Conservation (phyloP, 306 rosid species). For the Malus sylvestris region DNA sequence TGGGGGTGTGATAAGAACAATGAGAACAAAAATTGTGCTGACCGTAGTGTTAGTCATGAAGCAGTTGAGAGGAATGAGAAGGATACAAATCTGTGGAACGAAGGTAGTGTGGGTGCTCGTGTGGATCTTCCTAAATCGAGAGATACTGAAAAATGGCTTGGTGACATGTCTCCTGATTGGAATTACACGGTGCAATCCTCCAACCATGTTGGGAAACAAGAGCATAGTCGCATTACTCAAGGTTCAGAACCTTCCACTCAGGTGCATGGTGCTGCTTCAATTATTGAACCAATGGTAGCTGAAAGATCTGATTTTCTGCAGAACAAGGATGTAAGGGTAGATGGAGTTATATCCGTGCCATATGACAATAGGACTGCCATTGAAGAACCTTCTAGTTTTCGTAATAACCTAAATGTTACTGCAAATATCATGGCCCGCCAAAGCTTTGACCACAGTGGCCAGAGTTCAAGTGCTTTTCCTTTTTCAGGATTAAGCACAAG, state of each 20-base stretch:
- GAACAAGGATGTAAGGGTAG: conserved; percentile 28
- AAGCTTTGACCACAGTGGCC: conserved; percentile 39
- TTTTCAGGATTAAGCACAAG: conserved; percentile 26
- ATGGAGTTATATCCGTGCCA: conserved; percentile 26
- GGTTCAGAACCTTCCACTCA: conserved; percentile 30
- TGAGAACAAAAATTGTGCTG: conserved; percentile 36
- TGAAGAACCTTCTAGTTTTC: conserved; percentile 27
- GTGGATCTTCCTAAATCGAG: conserved; percentile 32
- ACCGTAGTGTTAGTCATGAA: conserved; percentile 23
- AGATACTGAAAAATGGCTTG: conserved; percentile 65
- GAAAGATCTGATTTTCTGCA: conserved; percentile 27
- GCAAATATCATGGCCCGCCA: conserved; percentile 31
- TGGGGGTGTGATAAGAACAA: conserved; percentile 34
- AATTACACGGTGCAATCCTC: conserved; percentile 52
- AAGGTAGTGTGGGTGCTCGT: conserved; percentile 37
- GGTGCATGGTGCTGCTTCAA: conserved; percentile 32
- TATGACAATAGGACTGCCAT: conserved; percentile 28
- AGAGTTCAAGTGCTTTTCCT: conserved; percentile 32
- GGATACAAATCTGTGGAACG: conserved; percentile 42
- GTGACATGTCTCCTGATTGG: conserved; percentile 43
- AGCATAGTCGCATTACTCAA: conserved; percentile 31
- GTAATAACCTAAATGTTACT: conserved; percentile 28
- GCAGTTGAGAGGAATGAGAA: conserved; percentile 44
- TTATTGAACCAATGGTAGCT: conserved; percentile 28
- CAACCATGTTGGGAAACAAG: conserved; percentile 41